These are phyloP conservation scores for Ramichloridium luteum DNA, from an alignment of 2,329 filamentous ascomycete species.

Conservation along the genomic window DNA sequence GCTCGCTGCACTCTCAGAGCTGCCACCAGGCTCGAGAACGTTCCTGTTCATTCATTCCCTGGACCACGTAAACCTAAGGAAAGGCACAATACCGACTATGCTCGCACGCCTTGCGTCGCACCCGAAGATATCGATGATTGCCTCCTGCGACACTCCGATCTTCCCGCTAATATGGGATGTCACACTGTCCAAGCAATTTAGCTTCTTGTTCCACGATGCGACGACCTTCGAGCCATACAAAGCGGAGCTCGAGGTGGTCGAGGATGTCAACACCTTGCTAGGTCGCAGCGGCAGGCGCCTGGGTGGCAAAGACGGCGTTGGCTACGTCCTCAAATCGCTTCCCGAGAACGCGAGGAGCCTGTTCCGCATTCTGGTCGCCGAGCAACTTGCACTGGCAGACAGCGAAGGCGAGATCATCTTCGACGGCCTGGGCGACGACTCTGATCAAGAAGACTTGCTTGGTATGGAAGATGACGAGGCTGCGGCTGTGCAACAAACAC, in stretches of 20 bases:
- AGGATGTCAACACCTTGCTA: conserved; percentile 78
- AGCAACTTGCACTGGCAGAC: conserved; percentile 56
- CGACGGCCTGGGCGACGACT: conserved; percentile 21
- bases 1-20: conserved; percentile 44
- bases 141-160: conserved; percentile 76
- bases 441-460: conserved; percentile 16
- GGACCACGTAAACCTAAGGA: conserved; percentile 66
- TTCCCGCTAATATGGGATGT: conserved; percentile 86
- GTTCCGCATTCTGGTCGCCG: conserved; percentile 72
- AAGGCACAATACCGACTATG: conserved; percentile 37
- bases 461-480: conserved; percentile 23
- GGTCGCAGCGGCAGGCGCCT: conserved; percentile 67
- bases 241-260: conserved; percentile 69
- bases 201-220: conserved; percentile 84
- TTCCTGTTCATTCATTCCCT: conserved; percentile 60
- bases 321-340: conserved; percentile 77
- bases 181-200: conserved; percentile 66
- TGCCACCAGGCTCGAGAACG: conserved; percentile 28
- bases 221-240: conserved; percentile 73
- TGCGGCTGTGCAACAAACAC: conserved; percentile 18
- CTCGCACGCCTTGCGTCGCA: conserved; percentile 67
- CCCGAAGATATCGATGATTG: conserved; percentile 57
- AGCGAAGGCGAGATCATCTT: conserved; percentile 38
- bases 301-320: conserved; percentile 81
- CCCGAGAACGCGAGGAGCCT: conserved; percentile 85